Conservation (phyloP, 2,329 filamentous ascomycete genomes). For the Xylariaceae sp. region DNA sequence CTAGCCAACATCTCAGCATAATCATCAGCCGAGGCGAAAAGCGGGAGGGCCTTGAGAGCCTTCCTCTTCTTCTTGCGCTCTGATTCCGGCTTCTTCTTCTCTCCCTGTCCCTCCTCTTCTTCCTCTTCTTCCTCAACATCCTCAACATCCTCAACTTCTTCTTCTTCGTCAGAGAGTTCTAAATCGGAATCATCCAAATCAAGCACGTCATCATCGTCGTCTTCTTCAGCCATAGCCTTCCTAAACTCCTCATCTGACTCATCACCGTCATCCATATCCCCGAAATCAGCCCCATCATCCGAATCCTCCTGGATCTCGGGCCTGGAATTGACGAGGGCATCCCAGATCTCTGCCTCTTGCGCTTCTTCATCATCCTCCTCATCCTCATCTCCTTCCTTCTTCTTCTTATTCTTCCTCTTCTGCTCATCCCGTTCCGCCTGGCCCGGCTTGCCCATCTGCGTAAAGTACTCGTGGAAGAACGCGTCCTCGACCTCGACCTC, state of each 20-base stretch:
- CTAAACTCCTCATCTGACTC: slow-evolving; percentile 40
- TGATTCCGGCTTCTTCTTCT: slow-evolving; percentile 34
- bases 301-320: slow-evolving; percentile 69
- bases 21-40: slow-evolving; percentile 88
- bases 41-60: slow-evolving; percentile 84
- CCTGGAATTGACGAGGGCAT: slow-evolving; percentile 75
- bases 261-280: slow-evolving; percentile 36
- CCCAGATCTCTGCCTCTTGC: slow-evolving; percentile 80
- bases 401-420: slow-evolving; percentile 34
- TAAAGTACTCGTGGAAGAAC: slow-evolving; percentile 98
- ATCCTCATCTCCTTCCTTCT: slow-evolving; percentile 22
- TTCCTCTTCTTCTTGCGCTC: slow-evolving; percentile 60
- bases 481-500: slow-evolving; percentile 87
- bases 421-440: slow-evolving; percentile 52
- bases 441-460: slow-evolving; percentile 58
- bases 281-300: slow-evolving; percentile 44
- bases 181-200: slow-evolving; percentile 30
- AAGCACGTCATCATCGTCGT: slow-evolving; percentile 34
- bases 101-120: slow-evolving; percentile 35
- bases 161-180: slow-evolving; percentile 38
- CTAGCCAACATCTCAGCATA: slow-evolving; percentile 80
- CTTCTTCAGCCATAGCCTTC: slow-evolving; percentile 33
- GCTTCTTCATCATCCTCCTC: slow-evolving; percentile 51
- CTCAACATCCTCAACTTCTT: too few relatives aligned
- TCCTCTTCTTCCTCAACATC: slow-evolving; percentile 37